A percentile compares a stretch with the other conserved stretches of the same genome.
Conservation (phyloP, 176 grass and related monocot genomes). For the Cenchrus fungigraminus region DNA sequence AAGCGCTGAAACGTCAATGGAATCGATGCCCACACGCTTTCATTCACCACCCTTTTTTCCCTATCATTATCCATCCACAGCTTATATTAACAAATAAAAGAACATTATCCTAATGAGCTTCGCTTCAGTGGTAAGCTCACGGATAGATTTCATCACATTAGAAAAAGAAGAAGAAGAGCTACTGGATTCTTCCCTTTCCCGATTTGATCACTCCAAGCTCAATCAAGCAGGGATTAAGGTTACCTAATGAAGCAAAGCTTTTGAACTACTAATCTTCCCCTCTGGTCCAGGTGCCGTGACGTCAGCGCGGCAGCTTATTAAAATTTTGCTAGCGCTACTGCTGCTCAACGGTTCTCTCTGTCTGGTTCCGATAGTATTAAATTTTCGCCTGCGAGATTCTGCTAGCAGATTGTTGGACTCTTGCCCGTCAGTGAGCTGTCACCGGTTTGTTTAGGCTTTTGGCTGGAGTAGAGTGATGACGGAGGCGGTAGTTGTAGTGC, state of each 20-base stretch:
- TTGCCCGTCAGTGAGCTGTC: slow-evolving; percentile 46
- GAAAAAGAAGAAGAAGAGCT: neutral
- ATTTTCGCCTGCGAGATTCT: slow-evolving; percentile 18
- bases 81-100: neutral
- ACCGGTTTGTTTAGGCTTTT: slow-evolving; percentile 27
- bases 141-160: neutral
- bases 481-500: slow-evolving; percentile 1
- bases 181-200: slow-evolving; percentile 14
- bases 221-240: slow-evolving; percentile 25
- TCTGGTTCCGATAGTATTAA: slow-evolving; percentile 7
- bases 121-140: slow-evolving; percentile 31
- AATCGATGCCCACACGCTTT: slow-evolving; percentile 37
- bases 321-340: neutral
- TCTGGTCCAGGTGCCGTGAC: neutral
- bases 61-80: slow-evolving; percentile 12
- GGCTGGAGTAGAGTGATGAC: neutral
- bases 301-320: slow-evolving; percentile 16
- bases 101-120: neutral
- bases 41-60: neutral
- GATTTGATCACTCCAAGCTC: slow-evolving; percentile 23
- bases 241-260: slow-evolving; percentile 18
- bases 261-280: no score
- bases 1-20: neutral
- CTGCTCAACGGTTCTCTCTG: slow-evolving; percentile 29
- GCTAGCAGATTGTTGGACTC: slow-evolving; percentile 32